These are phyloP conservation scores for Anethum foeniculum DNA, from an alignment of 140 eudicot species.

Conservation along the genomic window DNA sequence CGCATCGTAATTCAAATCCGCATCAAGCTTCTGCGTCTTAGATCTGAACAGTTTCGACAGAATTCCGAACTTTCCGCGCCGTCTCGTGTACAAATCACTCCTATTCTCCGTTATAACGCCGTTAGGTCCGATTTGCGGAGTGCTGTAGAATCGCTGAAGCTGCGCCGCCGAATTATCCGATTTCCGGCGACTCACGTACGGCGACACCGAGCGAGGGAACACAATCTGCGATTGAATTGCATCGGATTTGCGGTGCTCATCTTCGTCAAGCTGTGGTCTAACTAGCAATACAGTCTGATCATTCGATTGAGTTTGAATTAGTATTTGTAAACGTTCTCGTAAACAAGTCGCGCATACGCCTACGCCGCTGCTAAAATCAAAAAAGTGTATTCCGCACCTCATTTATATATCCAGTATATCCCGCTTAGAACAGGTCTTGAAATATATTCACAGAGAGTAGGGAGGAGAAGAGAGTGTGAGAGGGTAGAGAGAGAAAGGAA, in stretches of 20 bases:
- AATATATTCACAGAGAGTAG: not conserved
- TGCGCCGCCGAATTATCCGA: slow-evolving; percentile 27
- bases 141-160: slow-evolving; percentile 44
- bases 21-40: slow-evolving; percentile 20
- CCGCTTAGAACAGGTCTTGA: not conserved
- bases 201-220: slow-evolving; percentile 61
- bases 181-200: slow-evolving; percentile 43
- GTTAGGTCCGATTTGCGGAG: slow-evolving; percentile 50
- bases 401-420: not conserved
- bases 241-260: not conserved
- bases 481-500: not conserved
- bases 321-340: not conserved
- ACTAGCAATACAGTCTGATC: not conserved
- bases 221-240: slow-evolving; percentile 23
- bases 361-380: not conserved
- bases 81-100: slow-evolving; percentile 13
- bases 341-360: not conserved
- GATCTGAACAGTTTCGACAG: slow-evolving; percentile 49
- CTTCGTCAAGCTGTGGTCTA: not conserved
- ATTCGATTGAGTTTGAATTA: not conserved
- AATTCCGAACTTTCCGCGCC: slow-evolving; percentile 24
- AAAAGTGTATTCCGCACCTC: not conserved
- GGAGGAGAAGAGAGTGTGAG: not conserved
- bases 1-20: slow-evolving; percentile 25
- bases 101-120: slow-evolving; percentile 14